Evolutionary conservation across 768 basidiomycete genomes (phyloP).

Genomic region (Pulveroboletus ravenelii): DNA sequence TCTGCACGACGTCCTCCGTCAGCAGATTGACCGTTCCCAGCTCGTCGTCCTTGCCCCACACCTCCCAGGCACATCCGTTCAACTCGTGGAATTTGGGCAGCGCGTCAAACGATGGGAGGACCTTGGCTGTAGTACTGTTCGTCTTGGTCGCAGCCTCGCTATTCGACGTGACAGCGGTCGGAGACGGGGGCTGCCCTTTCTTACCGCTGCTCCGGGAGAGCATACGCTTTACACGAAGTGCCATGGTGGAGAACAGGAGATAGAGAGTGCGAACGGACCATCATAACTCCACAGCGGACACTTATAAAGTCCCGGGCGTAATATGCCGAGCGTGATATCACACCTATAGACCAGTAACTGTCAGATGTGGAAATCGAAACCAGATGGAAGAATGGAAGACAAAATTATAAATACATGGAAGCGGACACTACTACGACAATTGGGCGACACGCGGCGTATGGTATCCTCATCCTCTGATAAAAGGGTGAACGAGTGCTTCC

Average conservation of each 20-base stretch:
- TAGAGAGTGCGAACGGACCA: background rate
- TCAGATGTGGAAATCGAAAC: slow-evolving; percentile 9
- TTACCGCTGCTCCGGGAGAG: slow-evolving; percentile 11
- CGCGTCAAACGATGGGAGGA: slow-evolving; percentile 46
- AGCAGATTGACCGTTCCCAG: slow-evolving; percentile 64
- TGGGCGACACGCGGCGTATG: slow-evolving; percentile 9
- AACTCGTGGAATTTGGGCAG: slow-evolving; percentile 39
- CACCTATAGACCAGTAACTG: slow-evolving; percentile 6
- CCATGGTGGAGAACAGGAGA: slow-evolving; percentile 8
- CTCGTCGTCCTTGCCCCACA: slow-evolving; percentile 64
- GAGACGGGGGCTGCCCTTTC: slow-evolving; percentile 6
- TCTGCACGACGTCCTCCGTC: slow-evolving; percentile 57
- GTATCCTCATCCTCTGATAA: slow-evolving; percentile 55
- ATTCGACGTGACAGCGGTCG: background rate
- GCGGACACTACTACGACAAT: slow-evolving; percentile 14
- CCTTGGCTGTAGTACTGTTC: slow-evolving; percentile 22
- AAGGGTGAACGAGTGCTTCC: slow-evolving; percentile 85
- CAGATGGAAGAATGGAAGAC: slow-evolving; percentile 3
- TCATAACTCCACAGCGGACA: background rate
- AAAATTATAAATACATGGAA: slow-evolving; percentile 24
- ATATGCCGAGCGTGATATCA: background rate
- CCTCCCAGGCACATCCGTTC: slow-evolving; percentile 61
- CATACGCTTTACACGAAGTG: slow-evolving; percentile 10
- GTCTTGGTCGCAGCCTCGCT: background rate
- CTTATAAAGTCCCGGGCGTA: too few relatives aligned